Evolutionary conservation across 805 yeast species (phyloP), one percentile per base, ranked within the genome.

Genomic region (Isabelozyma rhagii): DNA sequence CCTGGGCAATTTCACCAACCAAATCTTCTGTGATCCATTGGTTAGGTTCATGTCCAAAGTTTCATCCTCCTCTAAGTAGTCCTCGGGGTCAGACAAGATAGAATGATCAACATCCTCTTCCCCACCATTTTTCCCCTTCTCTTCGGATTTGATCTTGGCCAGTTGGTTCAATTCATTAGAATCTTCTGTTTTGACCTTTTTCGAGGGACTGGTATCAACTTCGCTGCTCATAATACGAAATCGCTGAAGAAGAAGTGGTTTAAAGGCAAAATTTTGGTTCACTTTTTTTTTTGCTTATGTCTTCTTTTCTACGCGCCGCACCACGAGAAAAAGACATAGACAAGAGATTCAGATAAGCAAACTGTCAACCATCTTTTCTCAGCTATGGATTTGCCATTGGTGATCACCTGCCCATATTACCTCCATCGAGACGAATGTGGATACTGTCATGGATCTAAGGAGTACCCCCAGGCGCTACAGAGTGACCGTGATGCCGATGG

Each of bases 1-100:
- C 61, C 89, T 83, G 1, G 99, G 98, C 61, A 94, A 72, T 58
- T 94, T 82, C 21, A 94, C 96, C 18, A 94, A 74, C 99, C 98
- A 94, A 41, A 94, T 85, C 57, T 90, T 90, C 59, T 87, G 85
- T 44, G 70, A 75, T 13, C 85, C 81, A 29, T 75, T 72, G 1
- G 75, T 53, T 46, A 91, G 68, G 62, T 91, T 89, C 67, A 94
- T 74, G 65, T 94, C 96, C 29, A 92, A 76, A 11, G 89, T 78
- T 68, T 87, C 96, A 58, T 86, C 75, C 52, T 68, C 82, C 60
- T 64, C 80, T 56, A 62, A 71, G 55, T 74, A 74, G 48, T 74
- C 75, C 52, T 73, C 77, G 39, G 78, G 75, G 56, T 74, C 75
- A 39, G 73, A 64, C 44, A 72, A 62, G 28, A 75, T 63, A 18